Evolutionary conservation across 768 basidiomycete genomes (phyloP).

Genomic region (Cubamyces lactineus): DNA sequence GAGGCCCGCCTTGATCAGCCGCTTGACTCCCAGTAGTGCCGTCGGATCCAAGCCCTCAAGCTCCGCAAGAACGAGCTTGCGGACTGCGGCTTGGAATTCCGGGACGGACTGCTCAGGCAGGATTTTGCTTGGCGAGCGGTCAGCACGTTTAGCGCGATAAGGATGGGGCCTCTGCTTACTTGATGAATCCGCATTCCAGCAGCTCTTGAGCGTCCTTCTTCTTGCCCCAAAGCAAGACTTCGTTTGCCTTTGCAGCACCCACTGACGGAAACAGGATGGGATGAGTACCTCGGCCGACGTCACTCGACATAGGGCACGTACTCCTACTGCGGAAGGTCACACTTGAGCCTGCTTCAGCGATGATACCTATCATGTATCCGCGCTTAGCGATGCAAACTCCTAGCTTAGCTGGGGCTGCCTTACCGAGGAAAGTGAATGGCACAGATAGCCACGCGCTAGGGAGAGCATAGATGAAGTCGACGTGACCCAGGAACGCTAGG

Average conservation of each 20-base stretch:
- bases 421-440: constrained; percentile 71
- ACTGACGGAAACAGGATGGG: constrained; percentile 42
- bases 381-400: background rate
- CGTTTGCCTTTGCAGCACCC: constrained; percentile 71
- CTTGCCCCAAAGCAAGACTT: constrained; percentile 71
- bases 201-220: constrained; percentile 64
- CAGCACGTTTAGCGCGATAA: background rate
- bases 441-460: constrained; percentile 63
- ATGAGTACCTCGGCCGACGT: background rate
- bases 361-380: constrained; percentile 49
- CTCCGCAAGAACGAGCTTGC: constrained; percentile 52
- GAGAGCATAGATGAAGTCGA: constrained; percentile 74
- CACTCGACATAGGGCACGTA: constrained; percentile 34
- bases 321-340: constrained; percentile 70
- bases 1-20: constrained; percentile 56
- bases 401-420: background rate
- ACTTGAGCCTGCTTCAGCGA: constrained; percentile 70
- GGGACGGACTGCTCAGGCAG: constrained; percentile 55
- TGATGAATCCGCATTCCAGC: constrained; percentile 62
- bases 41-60: constrained; percentile 59
- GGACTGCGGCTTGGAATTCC: constrained; percentile 57
- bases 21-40: constrained; percentile 56
- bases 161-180: constrained; percentile 42
- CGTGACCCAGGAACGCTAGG: constrained; percentile 67
- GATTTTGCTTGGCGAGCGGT: constrained; percentile 50